A percentile compares a stretch with the other conserved stretches of the same genome.
phyloP scores from a whole-genome alignment of 306 rosid genomes.

The Dryas alaskensis region DNA sequence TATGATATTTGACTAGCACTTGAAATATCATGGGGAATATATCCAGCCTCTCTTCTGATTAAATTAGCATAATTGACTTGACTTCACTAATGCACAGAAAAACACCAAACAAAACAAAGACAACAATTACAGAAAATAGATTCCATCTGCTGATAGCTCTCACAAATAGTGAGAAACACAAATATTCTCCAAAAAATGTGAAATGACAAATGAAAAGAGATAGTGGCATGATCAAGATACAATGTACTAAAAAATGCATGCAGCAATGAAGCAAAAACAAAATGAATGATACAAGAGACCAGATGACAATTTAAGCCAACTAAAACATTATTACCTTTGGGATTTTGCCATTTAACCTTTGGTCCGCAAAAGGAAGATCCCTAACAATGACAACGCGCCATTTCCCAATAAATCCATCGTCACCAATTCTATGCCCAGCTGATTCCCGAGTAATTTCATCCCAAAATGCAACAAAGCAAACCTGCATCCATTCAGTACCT shows the following conservation, averaged over 20 bases:
- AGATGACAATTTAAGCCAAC: constrained; percentile 3
- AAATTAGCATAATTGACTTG: background rate
- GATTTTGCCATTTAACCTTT: constrained; percentile 94
- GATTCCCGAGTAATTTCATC: constrained; percentile 83
- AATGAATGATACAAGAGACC: constrained; percentile 8
- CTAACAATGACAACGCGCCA: constrained; percentile 81
- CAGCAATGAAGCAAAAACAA: background rate
- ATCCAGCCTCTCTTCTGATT: background rate
- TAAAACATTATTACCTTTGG: constrained; percentile 59
- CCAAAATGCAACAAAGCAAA: constrained; percentile 95
- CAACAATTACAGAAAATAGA: background rate
- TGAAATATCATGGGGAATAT: background rate
- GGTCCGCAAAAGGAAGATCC: constrained; percentile 90
- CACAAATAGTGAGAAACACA: background rate
- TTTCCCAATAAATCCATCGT: constrained; percentile 68
- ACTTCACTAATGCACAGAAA: background rate
- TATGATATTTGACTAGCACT: background rate
- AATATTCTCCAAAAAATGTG: background rate
- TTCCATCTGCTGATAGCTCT: background rate
- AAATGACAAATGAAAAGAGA: background rate
- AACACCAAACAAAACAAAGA: background rate
- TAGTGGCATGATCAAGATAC: background rate
- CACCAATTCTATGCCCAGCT: constrained; percentile 54
- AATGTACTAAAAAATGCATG: background rate
- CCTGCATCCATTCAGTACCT: constrained; percentile 58